A percentile compares a stretch with the other conserved stretches of the same genome.
These are phyloP conservation scores for Lavandula angustifolia DNA, from an alignment of 257 asterid genomes.

Conservation along the genomic window DNA sequence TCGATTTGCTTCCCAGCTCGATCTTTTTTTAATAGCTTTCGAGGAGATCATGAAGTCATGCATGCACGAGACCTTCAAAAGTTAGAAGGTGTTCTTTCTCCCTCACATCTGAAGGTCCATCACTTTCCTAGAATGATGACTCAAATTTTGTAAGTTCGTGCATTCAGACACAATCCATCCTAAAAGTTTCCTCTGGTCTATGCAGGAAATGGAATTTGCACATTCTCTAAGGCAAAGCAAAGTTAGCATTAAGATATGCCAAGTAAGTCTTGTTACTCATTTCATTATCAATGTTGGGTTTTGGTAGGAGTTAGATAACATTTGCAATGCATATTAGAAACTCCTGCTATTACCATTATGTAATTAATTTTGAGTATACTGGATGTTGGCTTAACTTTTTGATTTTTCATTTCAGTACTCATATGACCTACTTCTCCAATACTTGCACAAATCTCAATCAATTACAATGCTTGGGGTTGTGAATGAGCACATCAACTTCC, in stretches of 20 bases:
- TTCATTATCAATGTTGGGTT: no score
- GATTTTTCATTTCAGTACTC: constrained; percentile 60
- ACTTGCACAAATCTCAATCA: constrained; percentile 83
- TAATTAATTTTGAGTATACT: background rate
- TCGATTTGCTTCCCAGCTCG: constrained; percentile 61
- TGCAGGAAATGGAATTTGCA: constrained; percentile 97
- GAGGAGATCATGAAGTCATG: constrained; percentile 92
- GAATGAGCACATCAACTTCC: constrained; percentile 94
- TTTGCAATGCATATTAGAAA: no score
- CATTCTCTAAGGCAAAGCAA: constrained; percentile 89
- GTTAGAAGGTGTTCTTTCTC: constrained; percentile 93
- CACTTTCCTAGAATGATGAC: constrained; percentile 37
- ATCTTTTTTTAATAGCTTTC: constrained; percentile 79
- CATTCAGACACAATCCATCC: constrained; percentile 28
- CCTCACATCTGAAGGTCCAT: constrained; percentile 88
- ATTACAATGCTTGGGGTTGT: constrained; percentile 87
- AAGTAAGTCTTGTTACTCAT: constrained; percentile 43
- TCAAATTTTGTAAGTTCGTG: constrained; percentile 21
- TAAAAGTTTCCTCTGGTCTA: constrained; percentile 22
- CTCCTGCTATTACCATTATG: background rate
- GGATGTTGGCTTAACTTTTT: constrained; percentile 22
- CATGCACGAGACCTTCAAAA: constrained; percentile 92
- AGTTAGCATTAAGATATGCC: constrained; percentile 85
- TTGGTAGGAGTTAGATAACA: no score
- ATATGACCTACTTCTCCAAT: constrained; percentile 87